Percentiles rank a stretch among this genome's conserved stretches.
Conservation (phyloP, 305 asterid species). For the Galium porrigens region DNA sequence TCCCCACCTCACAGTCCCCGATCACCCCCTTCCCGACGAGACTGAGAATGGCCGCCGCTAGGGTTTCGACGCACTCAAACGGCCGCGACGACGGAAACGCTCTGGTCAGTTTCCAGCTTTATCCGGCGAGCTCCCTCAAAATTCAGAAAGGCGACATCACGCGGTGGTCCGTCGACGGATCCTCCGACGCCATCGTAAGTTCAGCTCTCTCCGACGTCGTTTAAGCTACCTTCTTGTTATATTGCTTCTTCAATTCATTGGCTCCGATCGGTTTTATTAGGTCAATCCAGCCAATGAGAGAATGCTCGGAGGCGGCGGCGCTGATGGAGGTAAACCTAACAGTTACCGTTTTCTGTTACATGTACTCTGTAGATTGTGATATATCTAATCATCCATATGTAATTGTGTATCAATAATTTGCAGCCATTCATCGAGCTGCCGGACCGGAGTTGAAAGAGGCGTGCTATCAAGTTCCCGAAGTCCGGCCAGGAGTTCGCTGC, state of each 20-base stretch:
- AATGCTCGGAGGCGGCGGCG: slow-evolving; percentile 93
- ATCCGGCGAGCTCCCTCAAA: slow-evolving; percentile 41
- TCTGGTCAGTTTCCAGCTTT: slow-evolving; percentile 30
- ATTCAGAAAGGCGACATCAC: slow-evolving; percentile 79
- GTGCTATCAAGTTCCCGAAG: slow-evolving; percentile 60
- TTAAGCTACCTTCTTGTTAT: no score
- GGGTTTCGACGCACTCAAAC: slow-evolving; percentile 38
- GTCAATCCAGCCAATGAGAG: slow-evolving; percentile 87
- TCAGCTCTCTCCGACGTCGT: background rate
- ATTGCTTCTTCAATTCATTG: background rate
- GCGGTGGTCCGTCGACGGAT: slow-evolving; percentile 62
- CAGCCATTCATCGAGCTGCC: slow-evolving; percentile 87
- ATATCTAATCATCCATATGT: background rate
- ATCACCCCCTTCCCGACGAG: slow-evolving; percentile 18
- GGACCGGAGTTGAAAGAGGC: slow-evolving; percentile 65
- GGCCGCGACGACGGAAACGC: slow-evolving; percentile 20
- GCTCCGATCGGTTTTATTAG: slow-evolving; percentile 24
- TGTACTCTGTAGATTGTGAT: background rate
- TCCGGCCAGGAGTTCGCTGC: slow-evolving; percentile 64
- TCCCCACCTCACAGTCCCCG: slow-evolving; percentile 14
- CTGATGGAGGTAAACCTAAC: slow-evolving; percentile 62
- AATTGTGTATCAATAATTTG: background rate
- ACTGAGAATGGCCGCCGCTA: slow-evolving; percentile 17
- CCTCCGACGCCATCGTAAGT: slow-evolving; percentile 72
- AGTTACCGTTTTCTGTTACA: background rate